These are phyloP conservation scores for Diplosphaera chodatii DNA, from an alignment of 139 green algal genomes.

Conservation along the genomic window DNA sequence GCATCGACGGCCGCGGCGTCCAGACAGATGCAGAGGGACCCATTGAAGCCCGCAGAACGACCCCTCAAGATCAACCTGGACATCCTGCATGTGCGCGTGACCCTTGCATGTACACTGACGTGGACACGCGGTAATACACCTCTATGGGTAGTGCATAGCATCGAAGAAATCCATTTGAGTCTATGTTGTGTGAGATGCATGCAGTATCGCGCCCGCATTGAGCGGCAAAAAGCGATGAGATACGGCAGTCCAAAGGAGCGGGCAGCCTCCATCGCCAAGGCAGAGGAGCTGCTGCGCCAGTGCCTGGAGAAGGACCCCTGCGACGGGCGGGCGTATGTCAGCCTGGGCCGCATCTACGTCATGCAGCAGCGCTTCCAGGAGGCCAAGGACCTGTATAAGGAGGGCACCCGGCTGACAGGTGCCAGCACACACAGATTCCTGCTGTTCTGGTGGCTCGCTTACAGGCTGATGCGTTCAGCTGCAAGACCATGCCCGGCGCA, in stretches of 20 bases:
- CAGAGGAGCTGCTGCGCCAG: conserved; percentile 49
- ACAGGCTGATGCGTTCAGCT: no score
- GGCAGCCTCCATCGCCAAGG: conserved; percentile 25
- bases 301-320: conserved; percentile 62
- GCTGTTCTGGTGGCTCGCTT: no score
- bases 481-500: no score
- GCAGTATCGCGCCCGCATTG: conserved; percentile 59
- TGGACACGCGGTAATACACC: no score
- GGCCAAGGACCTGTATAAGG: conserved; percentile 81
- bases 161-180: no score
- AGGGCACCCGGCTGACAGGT: conserved; percentile 73
- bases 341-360: conserved; percentile 77
- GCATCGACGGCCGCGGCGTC: no score
- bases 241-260: conserved; percentile 15
- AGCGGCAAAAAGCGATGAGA: conserved; percentile 30
- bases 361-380: conserved; percentile 66
- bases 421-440: no score
- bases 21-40: no score
- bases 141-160: no score
- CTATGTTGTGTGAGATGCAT: no score
- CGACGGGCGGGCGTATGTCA: conserved; percentile 87
- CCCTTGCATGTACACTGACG: no score
- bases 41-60: conserved; percentile 14
- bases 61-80: conserved; percentile 82
- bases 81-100: conserved; percentile 50